A percentile compares a stretch with the other conserved stretches of the same genome.
These are phyloP conservation scores for Lactifluus piperatus DNA, from an alignment of 768 basidiomycete species.

Conservation along the genomic window DNA sequence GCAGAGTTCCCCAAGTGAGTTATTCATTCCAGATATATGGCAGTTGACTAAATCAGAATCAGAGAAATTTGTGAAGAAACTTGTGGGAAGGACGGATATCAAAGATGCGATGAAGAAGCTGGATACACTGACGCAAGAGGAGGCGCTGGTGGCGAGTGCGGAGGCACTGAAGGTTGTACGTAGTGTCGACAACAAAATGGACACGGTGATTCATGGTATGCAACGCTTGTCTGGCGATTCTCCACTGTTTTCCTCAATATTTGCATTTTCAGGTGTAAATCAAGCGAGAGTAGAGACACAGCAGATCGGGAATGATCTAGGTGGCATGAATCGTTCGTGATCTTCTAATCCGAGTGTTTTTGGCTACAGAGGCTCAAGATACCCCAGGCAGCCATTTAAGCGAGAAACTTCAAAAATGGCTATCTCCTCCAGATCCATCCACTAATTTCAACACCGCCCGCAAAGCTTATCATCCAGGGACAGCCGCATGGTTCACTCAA, in stretches of 20 bases:
- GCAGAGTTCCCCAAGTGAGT: not conserved
- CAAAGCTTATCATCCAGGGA: not conserved
- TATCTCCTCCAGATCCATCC: not conserved
- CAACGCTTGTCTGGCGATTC: not conserved
- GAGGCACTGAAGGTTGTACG: not conserved
- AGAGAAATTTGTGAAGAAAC: not conserved
- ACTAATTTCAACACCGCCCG: not conserved
- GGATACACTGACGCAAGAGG: not conserved
- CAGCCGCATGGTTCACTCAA: no score
- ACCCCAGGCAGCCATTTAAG: no score
- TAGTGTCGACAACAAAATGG: not conserved
- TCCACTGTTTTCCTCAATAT: not conserved
- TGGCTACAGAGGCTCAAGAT: no score
- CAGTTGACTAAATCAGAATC: not conserved
- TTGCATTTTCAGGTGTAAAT: no score
- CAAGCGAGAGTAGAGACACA: no score
- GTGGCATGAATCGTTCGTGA: no score
- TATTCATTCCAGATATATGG: no score
- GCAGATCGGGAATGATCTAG: no score
- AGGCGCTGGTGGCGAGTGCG: not conserved
- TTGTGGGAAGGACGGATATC: not conserved
- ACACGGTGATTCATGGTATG: not conserved
- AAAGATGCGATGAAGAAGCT: not conserved
- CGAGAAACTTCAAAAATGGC: no score
- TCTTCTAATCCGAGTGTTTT: no score